phyloP scores from a whole-genome alignment of 805 yeast species.

The Yarrowia alimentaria region DNA sequence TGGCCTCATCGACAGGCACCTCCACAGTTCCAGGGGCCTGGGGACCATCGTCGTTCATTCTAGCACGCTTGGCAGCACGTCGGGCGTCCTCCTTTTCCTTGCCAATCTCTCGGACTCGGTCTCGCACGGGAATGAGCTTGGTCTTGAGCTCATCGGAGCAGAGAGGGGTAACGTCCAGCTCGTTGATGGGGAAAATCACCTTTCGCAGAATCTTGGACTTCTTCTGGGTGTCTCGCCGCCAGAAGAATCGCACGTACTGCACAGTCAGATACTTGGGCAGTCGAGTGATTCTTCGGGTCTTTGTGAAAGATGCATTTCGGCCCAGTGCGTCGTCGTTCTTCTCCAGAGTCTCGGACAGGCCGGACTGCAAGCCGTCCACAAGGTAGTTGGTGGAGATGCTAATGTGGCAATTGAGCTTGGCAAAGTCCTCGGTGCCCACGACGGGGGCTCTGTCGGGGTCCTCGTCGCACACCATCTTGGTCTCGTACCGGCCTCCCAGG shows the following conservation, averaged over 20 bases:
- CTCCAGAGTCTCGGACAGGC: constrained; percentile 72
- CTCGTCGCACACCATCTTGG: constrained; percentile 60
- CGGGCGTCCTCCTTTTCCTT: constrained; percentile 69
- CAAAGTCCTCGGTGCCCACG: constrained; percentile 54
- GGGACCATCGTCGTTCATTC: constrained; percentile 40
- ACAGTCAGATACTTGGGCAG: constrained; percentile 86
- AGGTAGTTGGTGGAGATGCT: constrained; percentile 80
- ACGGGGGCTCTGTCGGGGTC: constrained; percentile 49
- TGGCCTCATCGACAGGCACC: constrained; percentile 33
- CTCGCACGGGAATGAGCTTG: constrained; percentile 69
- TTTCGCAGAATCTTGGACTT: constrained; percentile 92
- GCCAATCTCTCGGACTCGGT: constrained; percentile 70
- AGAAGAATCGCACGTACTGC: constrained; percentile 90
- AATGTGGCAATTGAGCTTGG: constrained; percentile 87
- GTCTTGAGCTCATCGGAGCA: constrained; percentile 72
- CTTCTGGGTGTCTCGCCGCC: constrained; percentile 89
- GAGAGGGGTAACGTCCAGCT: constrained; percentile 81
- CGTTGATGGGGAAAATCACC: constrained; percentile 86
- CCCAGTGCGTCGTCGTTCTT: constrained; percentile 71
- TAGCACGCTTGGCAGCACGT: constrained; percentile 68
- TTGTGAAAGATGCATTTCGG: constrained; percentile 66
- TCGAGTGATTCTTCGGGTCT: constrained; percentile 58
- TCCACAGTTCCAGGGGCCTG: constrained; percentile 32
- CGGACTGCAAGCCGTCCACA: constrained; percentile 75
- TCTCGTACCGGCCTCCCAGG: constrained; percentile 65